phyloP scores from a whole-genome alignment of 2,329 filamentous ascomycete species.

The Epichloe hybrida region DNA sequence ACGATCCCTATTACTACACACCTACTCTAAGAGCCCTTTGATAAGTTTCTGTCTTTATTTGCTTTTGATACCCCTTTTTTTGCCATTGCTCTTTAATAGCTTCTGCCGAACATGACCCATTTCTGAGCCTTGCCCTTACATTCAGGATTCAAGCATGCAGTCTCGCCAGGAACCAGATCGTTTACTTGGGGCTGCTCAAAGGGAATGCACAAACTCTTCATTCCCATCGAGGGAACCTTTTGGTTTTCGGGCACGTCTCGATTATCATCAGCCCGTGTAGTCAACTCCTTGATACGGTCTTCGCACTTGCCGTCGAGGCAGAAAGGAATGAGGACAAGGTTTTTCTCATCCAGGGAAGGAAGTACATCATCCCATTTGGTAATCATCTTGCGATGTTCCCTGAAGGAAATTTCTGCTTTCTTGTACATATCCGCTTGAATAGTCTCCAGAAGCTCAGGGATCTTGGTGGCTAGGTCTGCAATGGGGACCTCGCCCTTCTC shows the following conservation, averaged over 20 bases:
- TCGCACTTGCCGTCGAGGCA: slow-evolving; percentile 75
- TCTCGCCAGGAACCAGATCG: slow-evolving; percentile 56
- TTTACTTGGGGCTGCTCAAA: slow-evolving; percentile 73
- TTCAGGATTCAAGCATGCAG: slow-evolving; percentile 84
- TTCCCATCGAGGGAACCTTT: slow-evolving; percentile 45
- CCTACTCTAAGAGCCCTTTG: slow-evolving; percentile 4
- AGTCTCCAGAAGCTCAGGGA: slow-evolving; percentile 72
- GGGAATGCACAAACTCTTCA: slow-evolving; percentile 58
- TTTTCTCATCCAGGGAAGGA: slow-evolving; percentile 80
- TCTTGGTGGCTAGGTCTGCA: slow-evolving; percentile 54
- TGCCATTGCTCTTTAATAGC: slow-evolving; percentile 31
- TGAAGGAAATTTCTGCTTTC: slow-evolving; percentile 67
- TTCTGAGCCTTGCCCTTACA: slow-evolving; percentile 64
- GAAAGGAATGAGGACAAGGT: slow-evolving; percentile 83
- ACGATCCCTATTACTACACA: background rate
- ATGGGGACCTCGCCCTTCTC: slow-evolving; percentile 74
- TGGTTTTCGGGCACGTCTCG: slow-evolving; percentile 38
- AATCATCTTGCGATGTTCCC: slow-evolving; percentile 65
- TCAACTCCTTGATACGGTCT: slow-evolving; percentile 88
- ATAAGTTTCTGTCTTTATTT: background rate
- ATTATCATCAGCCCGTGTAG: slow-evolving; percentile 58
- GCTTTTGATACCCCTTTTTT: background rate
- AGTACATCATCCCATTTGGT: slow-evolving; percentile 86
- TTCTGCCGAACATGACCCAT: slow-evolving; percentile 88
- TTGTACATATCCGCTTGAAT: slow-evolving; percentile 75